Evolutionary conservation across 208 protist genomes (phyloP).

Genomic region (Crithidia thermophila): DNA sequence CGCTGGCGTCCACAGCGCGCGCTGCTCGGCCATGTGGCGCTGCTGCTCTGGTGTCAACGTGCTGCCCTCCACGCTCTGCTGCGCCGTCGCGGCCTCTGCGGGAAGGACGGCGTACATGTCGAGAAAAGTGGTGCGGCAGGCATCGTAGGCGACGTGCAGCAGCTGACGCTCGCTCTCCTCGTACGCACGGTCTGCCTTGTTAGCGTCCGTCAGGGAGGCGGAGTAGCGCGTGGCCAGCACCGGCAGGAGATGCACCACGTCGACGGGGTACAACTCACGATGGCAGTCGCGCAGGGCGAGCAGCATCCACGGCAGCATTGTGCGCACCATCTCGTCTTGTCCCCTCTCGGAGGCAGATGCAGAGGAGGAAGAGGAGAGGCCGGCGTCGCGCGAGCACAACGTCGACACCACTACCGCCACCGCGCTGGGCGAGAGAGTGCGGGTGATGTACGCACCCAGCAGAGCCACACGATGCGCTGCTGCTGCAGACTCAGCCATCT

Average conservation of each 20-base stretch:
- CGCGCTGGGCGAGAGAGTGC: slow-evolving; percentile 59
- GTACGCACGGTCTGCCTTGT: too few relatives aligned
- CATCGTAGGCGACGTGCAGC: slow-evolving; percentile 70
- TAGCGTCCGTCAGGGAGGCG: slow-evolving; percentile 11
- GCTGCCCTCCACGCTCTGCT: not conserved
- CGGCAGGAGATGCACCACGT: slow-evolving; percentile 65
- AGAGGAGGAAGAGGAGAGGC: not conserved
- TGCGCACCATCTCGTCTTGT: slow-evolving; percentile 11
- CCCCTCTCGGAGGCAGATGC: not conserved
- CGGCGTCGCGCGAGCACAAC: slow-evolving; percentile 29
- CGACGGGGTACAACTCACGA: slow-evolving; percentile 71
- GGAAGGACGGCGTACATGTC: slow-evolving; percentile 58
- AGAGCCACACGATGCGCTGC: slow-evolving; percentile 2
- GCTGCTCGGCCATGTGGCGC: slow-evolving; percentile 14
- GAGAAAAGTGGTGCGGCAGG: slow-evolving; percentile 68
- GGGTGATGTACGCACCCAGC: slow-evolving; percentile 34
- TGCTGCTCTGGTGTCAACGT: slow-evolving; percentile 9
- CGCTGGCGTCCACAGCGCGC: slow-evolving; percentile 50
- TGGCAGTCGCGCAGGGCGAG: slow-evolving; percentile 33
- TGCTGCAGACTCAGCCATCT: too few relatives aligned
- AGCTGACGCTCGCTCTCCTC: too few relatives aligned
- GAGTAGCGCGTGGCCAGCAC: slow-evolving; percentile 42
- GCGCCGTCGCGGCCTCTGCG: not conserved
- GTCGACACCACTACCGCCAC: slow-evolving; percentile 49
- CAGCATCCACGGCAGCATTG: slow-evolving; percentile 65